These are phyloP conservation scores for Ganoderma multipileum DNA, from an alignment of 1,284 basidiomycete species.

Conservation along the genomic window DNA sequence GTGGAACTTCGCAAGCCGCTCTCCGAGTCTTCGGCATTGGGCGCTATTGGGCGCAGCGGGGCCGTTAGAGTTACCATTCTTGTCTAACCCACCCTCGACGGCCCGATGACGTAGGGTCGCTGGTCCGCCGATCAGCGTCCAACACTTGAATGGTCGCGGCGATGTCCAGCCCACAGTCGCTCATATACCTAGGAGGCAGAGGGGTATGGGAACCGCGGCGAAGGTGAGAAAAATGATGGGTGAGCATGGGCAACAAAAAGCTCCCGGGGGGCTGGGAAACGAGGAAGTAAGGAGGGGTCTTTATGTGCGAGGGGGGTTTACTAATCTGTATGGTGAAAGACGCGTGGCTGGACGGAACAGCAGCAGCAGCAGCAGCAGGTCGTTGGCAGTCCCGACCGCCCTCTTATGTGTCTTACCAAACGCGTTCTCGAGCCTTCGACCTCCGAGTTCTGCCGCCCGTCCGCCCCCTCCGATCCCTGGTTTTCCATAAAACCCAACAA, in stretches of 20 bases:
- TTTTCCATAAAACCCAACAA: conserved; percentile 24
- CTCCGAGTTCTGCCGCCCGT: conserved; percentile 33
- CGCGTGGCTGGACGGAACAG: conserved; percentile 23
- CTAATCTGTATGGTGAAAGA: conserved; percentile 21
- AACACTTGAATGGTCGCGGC: not conserved
- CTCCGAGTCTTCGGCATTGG: not conserved
- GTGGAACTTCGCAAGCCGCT: not conserved
- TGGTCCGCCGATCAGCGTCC: not conserved
- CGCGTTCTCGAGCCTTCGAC: conserved; percentile 33
- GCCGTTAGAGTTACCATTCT: conserved; percentile 3
- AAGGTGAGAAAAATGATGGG: not conserved
- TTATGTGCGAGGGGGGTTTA: conserved; percentile 14
- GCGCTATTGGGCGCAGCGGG: not conserved
- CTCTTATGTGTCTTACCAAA: conserved; percentile 25
- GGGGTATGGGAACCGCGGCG: not conserved
- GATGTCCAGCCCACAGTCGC: not conserved
- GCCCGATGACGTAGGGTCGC: not conserved
- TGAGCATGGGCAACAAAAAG: not conserved
- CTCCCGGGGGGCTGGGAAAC: too few species aligned
- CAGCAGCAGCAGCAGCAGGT: conserved; percentile 4
- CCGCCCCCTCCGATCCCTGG: conserved; percentile 20
- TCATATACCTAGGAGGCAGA: not conserved
- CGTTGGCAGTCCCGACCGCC: conserved; percentile 10
- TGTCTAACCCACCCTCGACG: not conserved
- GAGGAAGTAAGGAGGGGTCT: not conserved